A percentile compares a stretch with the other conserved stretches of the same genome.
These are phyloP conservation scores for Cruciata laevipes DNA, from an alignment of 257 asterid genomes.

Conservation along the genomic window DNA sequence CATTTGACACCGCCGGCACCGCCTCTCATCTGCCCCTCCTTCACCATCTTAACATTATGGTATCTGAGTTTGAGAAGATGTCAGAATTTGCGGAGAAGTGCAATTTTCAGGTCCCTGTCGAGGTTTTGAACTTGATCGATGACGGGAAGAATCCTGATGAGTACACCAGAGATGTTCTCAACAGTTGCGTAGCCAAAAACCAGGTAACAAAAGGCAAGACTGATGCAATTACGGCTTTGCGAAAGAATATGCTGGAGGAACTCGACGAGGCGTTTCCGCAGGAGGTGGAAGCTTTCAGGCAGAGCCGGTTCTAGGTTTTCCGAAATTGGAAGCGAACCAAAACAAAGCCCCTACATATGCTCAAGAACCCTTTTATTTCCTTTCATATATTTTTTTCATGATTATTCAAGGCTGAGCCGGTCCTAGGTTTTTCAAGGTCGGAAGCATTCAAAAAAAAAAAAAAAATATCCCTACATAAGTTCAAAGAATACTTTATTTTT, in stretches of 20 bases:
- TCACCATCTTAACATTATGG: conserved; percentile 72
- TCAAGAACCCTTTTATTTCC: too few species aligned
- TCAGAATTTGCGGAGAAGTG: conserved; percentile 67
- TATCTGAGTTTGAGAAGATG: conserved; percentile 79
- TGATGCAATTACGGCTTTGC: conserved; percentile 37
- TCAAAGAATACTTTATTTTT: too few species aligned
- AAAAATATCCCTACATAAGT: too few species aligned
- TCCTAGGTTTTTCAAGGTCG: too few species aligned
- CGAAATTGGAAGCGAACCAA: too few species aligned
- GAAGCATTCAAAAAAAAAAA: too few species aligned
- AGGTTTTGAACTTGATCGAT: conserved; percentile 80
- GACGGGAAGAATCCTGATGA: conserved; percentile 98
- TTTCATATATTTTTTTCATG: too few species aligned
- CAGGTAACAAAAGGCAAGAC: conserved; percentile 87
- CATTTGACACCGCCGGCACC: conserved; percentile 37
- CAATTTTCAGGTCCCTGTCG: conserved; percentile 77
- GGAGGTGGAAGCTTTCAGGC: conserved; percentile 75
- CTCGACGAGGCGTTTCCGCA: conserved; percentile 80
- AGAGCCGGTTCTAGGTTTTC: too few species aligned
- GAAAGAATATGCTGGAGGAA: conserved; percentile 60
- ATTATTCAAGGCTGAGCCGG: too few species aligned
- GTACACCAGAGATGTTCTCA: conserved; percentile 64
- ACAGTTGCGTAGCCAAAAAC: conserved; percentile 72
- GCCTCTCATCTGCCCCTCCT: conserved; percentile 69
- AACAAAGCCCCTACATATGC: too few species aligned